Conservation (phyloP, 768 basidiomycete species). For the Naganishia randhawae region DNA sequence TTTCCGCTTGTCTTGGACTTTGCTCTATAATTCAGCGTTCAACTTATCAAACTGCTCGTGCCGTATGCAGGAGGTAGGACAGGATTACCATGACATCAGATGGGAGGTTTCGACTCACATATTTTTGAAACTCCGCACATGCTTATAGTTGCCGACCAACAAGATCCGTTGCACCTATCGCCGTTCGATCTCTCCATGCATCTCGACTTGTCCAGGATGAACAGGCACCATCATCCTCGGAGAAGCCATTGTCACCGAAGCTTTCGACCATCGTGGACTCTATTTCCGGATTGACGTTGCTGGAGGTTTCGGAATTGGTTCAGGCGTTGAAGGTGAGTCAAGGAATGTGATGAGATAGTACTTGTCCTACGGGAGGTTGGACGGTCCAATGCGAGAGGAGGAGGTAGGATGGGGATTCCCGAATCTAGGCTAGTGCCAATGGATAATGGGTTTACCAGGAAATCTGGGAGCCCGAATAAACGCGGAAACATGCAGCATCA, state of each 20-base stretch:
- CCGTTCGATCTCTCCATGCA: constrained; percentile 15
- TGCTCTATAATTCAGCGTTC: background rate
- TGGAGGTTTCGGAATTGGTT: constrained; percentile 94
- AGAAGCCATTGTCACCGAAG: constrained; percentile 52
- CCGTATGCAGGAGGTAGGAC: constrained; percentile 18
- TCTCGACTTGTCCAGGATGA: constrained; percentile 15
- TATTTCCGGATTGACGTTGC: constrained; percentile 78
- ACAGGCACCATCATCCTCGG: constrained; percentile 9
- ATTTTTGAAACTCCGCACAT: background rate
- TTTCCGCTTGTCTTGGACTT: background rate
- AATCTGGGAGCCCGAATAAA: too few relatives aligned
- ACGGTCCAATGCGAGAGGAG: too few relatives aligned
- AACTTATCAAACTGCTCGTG: constrained; percentile 19
- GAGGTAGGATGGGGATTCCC: too few relatives aligned
- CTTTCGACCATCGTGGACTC: constrained; percentile 84
- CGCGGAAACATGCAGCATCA: too few relatives aligned
- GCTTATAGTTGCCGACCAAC: constrained; percentile 6
- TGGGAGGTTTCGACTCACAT: background rate
- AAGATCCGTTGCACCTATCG: constrained; percentile 13
- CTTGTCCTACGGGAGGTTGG: too few relatives aligned
- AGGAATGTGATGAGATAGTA: too few relatives aligned
- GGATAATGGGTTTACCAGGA: too few relatives aligned
- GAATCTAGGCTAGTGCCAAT: too few relatives aligned
- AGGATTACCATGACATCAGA: background rate
- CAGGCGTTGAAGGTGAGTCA: constrained; percentile 73